phyloP scores from a whole-genome alignment of 805 yeast genomes.

The Zygoascus flipseniorum region DNA sequence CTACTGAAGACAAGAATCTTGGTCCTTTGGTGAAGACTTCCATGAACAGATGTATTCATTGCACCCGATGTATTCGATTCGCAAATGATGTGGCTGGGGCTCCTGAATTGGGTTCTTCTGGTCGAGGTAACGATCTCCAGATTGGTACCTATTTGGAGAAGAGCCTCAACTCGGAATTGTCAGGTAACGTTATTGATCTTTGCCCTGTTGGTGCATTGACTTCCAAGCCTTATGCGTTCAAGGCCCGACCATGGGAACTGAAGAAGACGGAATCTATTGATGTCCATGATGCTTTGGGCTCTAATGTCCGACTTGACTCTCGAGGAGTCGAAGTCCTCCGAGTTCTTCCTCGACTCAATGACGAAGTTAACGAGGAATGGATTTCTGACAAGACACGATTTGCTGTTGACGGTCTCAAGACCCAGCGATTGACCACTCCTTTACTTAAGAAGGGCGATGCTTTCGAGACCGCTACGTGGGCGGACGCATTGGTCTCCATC shows the following conservation, averaged over 20 bases:
- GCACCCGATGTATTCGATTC: conserved; percentile 85
- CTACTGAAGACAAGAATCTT: conserved; percentile 82
- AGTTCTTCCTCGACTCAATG: conserved; percentile 76
- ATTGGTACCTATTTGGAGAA: conserved; percentile 84
- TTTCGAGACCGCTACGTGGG: conserved; percentile 77
- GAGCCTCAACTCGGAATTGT: conserved; percentile 74
- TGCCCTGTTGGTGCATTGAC: conserved; percentile 93
- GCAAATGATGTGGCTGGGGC: conserved; percentile 90
- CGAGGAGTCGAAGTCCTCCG: conserved; percentile 85
- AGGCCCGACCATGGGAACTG: conserved; percentile 89
- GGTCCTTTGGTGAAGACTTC: conserved; percentile 86
- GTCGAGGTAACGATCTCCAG: conserved; percentile 89
- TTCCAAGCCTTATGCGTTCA: conserved; percentile 84
- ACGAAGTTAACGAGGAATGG: conserved; percentile 87
- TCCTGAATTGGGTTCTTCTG: conserved; percentile 80
- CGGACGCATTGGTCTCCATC: conserved; percentile 66
- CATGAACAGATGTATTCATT: conserved; percentile 88
- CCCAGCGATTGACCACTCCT: conserved; percentile 79
- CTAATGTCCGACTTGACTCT: conserved; percentile 75
- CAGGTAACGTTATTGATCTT: conserved; percentile 79
- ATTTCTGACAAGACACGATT: conserved; percentile 80
- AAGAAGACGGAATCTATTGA: conserved; percentile 83
- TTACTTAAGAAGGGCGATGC: conserved; percentile 59
- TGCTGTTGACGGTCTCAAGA: conserved; percentile 77
- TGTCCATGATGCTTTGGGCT: conserved; percentile 75